Conservation (phyloP, 768 basidiomycete species). For the Baorangia bicolor region DNA sequence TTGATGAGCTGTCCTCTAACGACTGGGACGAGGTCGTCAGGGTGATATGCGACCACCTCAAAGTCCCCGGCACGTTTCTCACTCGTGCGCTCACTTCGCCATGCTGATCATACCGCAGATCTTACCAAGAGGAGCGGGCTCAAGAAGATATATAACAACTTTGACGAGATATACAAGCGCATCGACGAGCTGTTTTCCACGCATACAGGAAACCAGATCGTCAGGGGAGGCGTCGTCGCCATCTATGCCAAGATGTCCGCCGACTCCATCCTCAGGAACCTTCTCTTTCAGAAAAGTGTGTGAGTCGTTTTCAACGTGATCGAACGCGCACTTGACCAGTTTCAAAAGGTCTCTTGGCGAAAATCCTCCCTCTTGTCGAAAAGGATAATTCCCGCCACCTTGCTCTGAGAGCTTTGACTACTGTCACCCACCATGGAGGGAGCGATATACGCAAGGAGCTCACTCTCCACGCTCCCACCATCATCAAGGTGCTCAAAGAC, state of each 20-base stretch:
- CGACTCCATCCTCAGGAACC: conserved; percentile 58
- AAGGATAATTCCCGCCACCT: conserved; percentile 47
- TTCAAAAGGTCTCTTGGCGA: conserved; percentile 50
- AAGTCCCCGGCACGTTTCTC: conserved; percentile 48
- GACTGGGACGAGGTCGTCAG: conserved; percentile 49
- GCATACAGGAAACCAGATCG: conserved; percentile 43
- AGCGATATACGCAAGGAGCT: conserved; percentile 48
- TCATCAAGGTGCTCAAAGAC: conserved; percentile 48
- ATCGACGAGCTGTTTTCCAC: conserved; percentile 50
- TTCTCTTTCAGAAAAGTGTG: conserved; percentile 56
- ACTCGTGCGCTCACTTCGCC: neutral
- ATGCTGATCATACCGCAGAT: conserved; percentile 38
- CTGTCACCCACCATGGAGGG: conserved; percentile 64
- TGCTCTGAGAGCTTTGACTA: conserved; percentile 54
- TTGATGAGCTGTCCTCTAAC: conserved; percentile 33
- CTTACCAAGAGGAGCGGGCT: conserved; percentile 54
- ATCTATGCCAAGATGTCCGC: conserved; percentile 65
- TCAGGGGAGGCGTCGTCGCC: conserved; percentile 56
- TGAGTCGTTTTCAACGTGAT: neutral
- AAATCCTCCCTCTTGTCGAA: conserved; percentile 54
- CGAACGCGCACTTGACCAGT: neutral
- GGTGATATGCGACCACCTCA: conserved; percentile 48
- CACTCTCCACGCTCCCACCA: conserved; percentile 39
- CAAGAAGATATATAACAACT: conserved; percentile 61
- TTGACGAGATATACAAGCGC: conserved; percentile 48